Evolutionary conservation across 2,329 filamentous ascomycete genomes (phyloP), one percentile per base, ranked within the genome.

Genomic region (Hypocreales sp.): DNA sequence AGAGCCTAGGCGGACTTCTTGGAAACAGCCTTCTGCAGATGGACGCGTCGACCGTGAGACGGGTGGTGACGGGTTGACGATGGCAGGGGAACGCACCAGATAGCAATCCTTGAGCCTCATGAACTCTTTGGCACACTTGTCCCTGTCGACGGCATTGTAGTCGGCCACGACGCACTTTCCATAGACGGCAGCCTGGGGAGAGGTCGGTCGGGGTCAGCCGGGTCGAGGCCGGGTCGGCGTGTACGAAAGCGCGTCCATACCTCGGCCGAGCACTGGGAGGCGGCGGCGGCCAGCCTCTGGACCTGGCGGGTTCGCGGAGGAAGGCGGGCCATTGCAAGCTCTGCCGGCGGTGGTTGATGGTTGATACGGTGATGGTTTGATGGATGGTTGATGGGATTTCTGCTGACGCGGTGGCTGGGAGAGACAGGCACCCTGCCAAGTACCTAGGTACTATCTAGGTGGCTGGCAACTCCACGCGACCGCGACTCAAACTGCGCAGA

Each of bases 141-240:
- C 82, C 47, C 92, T 92, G 41, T 84, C 70, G 4, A 93, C 72
- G 4, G 83, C 72, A 46, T 87, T 87, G 55, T 92, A 95, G 47
- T 95, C 87, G 21, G 72, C 71, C 27, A 87, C 68, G 37, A 98
- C 75, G 49, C 90, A 98, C 61, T 84, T 86, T 39, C 87, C 90
- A 46, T 95, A 98, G 9, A 70, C 61, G 3, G 82, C 65, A 28
- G 82, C 79, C 87, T 95, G 24, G 19, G 13, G 12, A 15, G n/a
- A 13, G 11, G 5, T n/a, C n/a, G n/a, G n/a, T n/a, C n/a, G n/a
- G n/a, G n/a, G n/a, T n/a, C n/a, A n/a, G n/a, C n/a, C n/a, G n/a
- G n/a, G n/a, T n/a, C n/a, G n/a, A n/a, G n/a, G n/a, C n/a, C n/a
- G n/a, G n/a, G n/a, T n/a, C n/a, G n/a, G n/a, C n/a, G n/a, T n/a